phyloP scores from a whole-genome alignment of 2,329 filamentous ascomycete species.

The Pyricularia pennisetigena region DNA sequence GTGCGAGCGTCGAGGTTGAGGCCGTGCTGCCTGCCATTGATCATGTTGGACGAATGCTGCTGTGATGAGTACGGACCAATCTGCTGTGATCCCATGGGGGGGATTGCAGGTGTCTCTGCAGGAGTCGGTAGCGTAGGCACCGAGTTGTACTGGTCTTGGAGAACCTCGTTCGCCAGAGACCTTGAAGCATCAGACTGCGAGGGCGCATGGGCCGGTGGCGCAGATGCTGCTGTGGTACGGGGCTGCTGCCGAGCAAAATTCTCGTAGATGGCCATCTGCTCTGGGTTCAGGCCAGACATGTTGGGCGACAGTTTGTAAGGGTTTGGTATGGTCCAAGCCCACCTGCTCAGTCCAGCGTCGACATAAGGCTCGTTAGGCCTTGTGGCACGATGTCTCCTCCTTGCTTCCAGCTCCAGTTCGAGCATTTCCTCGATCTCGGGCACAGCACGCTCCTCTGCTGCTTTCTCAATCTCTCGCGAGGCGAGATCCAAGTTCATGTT shows the following conservation, averaged over 20 bases:
- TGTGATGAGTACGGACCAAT: conserved; percentile 35
- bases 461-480: conserved; percentile 89
- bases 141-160: conserved; percentile 50
- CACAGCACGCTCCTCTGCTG: conserved; percentile 85
- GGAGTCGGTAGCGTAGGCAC: conserved; percentile 50
- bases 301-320: conserved; percentile 78
- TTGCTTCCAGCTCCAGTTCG: conserved; percentile 66
- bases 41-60: conserved; percentile 31
- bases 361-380: conserved; percentile 79
- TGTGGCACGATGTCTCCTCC: conserved; percentile 64
- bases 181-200: conserved; percentile 52
- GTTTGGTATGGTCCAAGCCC: conserved; percentile 88
- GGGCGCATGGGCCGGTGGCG: conserved; percentile 44
- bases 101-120: conserved; percentile 47
- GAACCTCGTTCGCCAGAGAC: conserved; percentile 52
- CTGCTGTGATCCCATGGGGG: conserved; percentile 37
- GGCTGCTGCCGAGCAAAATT: conserved; percentile 79
- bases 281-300: conserved; percentile 64
- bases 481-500: conserved; percentile 95
- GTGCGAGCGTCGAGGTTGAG: conserved; percentile 39
- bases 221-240: conserved; percentile 46
- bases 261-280: conserved; percentile 93
- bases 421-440: conserved; percentile 94
- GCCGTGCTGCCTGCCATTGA: conserved; percentile 40
- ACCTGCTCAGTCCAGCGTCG: conserved; percentile 72